phyloP scores from a whole-genome alignment of 2,329 filamentous ascomycete genomes.

The Colletotrichum cordylinicola region DNA sequence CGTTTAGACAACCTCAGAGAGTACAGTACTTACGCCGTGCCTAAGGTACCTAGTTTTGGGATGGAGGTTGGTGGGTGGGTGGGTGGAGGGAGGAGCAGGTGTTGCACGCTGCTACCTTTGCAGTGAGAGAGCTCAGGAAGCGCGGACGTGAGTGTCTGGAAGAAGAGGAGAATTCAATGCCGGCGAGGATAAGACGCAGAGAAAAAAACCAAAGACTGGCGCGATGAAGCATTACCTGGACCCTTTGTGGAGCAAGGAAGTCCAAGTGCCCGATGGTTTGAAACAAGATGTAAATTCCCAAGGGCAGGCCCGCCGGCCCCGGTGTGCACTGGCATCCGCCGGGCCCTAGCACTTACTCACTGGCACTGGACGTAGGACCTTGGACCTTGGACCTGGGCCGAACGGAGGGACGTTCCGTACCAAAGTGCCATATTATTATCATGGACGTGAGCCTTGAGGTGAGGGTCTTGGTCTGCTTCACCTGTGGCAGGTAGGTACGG shows the following conservation, averaged over 20 bases:
- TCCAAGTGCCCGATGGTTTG: conserved; percentile 7
- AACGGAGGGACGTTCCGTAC: not conserved
- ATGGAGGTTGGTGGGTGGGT: not conserved
- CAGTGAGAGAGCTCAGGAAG: not conserved
- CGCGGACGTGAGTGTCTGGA: not conserved
- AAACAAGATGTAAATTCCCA: conserved; percentile 11
- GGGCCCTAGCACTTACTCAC: not conserved
- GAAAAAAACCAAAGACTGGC: not conserved
- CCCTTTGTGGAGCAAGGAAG: conserved; percentile 8
- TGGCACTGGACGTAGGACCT: not conserved
- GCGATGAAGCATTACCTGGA: conserved; percentile 8
- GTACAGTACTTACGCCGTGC: not conserved
- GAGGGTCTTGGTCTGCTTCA: not conserved
- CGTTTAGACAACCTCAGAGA: not conserved
- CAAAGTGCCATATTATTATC: not conserved
- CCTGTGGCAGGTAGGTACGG: not conserved
- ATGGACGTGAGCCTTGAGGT: not conserved
- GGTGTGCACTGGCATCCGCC: not conserved
- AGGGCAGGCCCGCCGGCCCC: not conserved
- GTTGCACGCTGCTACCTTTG: not conserved
- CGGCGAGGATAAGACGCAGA: not conserved
- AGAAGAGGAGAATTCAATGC: not conserved
- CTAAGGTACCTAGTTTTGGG: not conserved
- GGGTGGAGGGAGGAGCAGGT: not conserved
- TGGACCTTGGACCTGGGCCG: not conserved